Percentiles rank a stretch among this genome's conserved stretches.
phyloP scores from a whole-genome alignment of 306 rosid genomes.

The Quercus dentata region DNA sequence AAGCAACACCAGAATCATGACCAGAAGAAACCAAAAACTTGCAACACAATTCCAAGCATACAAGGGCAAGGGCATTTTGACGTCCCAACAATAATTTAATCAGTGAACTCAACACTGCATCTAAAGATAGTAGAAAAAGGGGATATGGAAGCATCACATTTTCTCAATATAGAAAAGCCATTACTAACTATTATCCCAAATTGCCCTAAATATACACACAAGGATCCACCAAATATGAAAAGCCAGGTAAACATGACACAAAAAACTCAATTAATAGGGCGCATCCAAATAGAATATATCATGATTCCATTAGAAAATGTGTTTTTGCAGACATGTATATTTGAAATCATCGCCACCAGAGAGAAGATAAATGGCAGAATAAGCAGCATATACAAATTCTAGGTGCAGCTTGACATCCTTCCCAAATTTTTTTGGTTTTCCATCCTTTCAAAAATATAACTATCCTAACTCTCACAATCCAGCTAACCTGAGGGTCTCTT shows the following conservation, averaged over 20 bases:
- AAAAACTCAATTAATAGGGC: constrained; percentile 1
- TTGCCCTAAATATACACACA: neutral
- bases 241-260: neutral
- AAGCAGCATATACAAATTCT: constrained; percentile 29
- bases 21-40: neutral
- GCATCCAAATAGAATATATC: neutral
- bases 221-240: neutral
- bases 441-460: neutral
- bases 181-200: neutral
- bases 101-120: neutral
- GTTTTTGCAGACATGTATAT: constrained; percentile 28
- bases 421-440: constrained; percentile 2
- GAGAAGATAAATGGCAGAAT: constrained; percentile 24
- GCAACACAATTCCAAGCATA: neutral
- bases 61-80: neutral
- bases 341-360: constrained; percentile 25
- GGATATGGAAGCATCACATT: neutral
- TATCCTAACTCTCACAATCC: neutral
- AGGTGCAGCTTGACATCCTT: constrained; percentile 18
- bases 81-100: neutral
- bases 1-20: neutral
- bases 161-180: neutral
- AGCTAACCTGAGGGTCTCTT: constrained; percentile 13
- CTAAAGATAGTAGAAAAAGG: neutral
- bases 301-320: constrained; percentile 8